Evolutionary conservation across 2,329 filamentous ascomycete genomes (phyloP).

Genomic region (Xylariaceae sp.): DNA sequence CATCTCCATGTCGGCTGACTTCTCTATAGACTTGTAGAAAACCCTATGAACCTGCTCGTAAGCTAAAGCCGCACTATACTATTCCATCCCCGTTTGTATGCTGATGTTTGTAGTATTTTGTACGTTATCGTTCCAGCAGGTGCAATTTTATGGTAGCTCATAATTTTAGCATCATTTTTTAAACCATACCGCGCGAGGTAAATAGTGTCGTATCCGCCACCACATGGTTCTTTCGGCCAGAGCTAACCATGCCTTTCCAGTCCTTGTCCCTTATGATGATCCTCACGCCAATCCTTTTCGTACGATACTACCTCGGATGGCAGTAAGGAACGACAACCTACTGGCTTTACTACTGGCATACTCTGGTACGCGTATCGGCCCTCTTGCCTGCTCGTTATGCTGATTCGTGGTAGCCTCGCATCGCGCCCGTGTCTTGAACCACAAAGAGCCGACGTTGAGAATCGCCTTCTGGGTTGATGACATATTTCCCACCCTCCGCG

Average conservation of each 20-base stretch:
- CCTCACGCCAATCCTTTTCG: slow-evolving; percentile 52
- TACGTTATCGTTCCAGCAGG: slow-evolving; percentile 28
- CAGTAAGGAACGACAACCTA: slow-evolving; percentile 66
- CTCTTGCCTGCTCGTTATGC: slow-evolving; percentile 13
- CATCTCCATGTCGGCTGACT: slow-evolving; percentile 5
- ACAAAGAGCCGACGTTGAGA: slow-evolving; percentile 71
- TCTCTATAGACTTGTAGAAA: slow-evolving; percentile 59
- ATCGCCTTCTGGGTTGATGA: slow-evolving; percentile 79
- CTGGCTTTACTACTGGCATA: slow-evolving; percentile 77
- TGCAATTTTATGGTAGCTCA: slow-evolving; percentile 10
- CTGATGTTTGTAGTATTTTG: slow-evolving; percentile 45
- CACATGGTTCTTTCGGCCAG: slow-evolving; percentile 33
- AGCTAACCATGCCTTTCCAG: slow-evolving; percentile 42
- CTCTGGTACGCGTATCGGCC: slow-evolving; percentile 44
- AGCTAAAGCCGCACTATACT: slow-evolving; percentile 17
- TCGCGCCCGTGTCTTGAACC: slow-evolving; percentile 69
- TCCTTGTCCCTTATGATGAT: slow-evolving; percentile 51
- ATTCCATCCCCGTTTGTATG: neutral
- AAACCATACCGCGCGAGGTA: slow-evolving; percentile 71
- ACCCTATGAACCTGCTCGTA: slow-evolving; percentile 74
- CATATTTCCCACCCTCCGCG: slow-evolving; percentile 70
- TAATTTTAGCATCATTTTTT: slow-evolving; percentile 61
- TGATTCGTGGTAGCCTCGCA: slow-evolving; percentile 60
- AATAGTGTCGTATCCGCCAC: slow-evolving; percentile 25
- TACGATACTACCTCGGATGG: slow-evolving; percentile 56